Conservation (phyloP, 371 early-diverging fungal genomes). For the Mortierella sp. region DNA sequence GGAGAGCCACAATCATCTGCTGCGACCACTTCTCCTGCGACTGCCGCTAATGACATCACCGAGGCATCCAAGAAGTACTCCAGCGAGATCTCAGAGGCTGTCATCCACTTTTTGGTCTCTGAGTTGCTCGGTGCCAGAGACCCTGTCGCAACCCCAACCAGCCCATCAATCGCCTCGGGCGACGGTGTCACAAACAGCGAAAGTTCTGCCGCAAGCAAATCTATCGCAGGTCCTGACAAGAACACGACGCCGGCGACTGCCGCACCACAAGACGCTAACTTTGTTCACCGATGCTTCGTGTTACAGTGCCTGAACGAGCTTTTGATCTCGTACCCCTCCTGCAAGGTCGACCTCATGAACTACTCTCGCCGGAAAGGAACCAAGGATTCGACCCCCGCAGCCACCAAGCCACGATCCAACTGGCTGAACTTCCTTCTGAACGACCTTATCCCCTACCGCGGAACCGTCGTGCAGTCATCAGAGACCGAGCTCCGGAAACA, state of each 20-base stretch:
- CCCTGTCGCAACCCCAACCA: slow-evolving; percentile 10
- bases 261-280: slow-evolving; percentile 46
- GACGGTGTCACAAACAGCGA: not conserved
- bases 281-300: slow-evolving; percentile 87
- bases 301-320: slow-evolving; percentile 92
- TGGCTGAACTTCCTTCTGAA: slow-evolving; percentile 70
- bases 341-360: slow-evolving; percentile 80
- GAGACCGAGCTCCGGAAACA: slow-evolving; percentile 71
- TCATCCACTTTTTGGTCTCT: slow-evolving; percentile 62
- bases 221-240: slow-evolving; percentile 17
- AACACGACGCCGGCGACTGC: slow-evolving; percentile 23
- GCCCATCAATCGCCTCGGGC: not conserved
- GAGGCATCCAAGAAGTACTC: slow-evolving; percentile 54
- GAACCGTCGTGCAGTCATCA: slow-evolving; percentile 61
- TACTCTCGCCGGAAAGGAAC: slow-evolving; percentile 63
- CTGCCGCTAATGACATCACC: slow-evolving; percentile 23
- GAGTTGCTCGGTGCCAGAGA: slow-evolving; percentile 58
- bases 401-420: slow-evolving; percentile 44
- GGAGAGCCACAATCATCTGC: slow-evolving; percentile 15
- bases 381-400: slow-evolving; percentile 56
- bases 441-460: slow-evolving; percentile 74
- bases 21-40: not conserved
- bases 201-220: not conserved
- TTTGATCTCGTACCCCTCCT: slow-evolving; percentile 85
- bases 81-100: slow-evolving; percentile 60